Evolutionary conservation across 73 alveolate species (phyloP).

Genomic region (Blepharisma japonicum): DNA sequence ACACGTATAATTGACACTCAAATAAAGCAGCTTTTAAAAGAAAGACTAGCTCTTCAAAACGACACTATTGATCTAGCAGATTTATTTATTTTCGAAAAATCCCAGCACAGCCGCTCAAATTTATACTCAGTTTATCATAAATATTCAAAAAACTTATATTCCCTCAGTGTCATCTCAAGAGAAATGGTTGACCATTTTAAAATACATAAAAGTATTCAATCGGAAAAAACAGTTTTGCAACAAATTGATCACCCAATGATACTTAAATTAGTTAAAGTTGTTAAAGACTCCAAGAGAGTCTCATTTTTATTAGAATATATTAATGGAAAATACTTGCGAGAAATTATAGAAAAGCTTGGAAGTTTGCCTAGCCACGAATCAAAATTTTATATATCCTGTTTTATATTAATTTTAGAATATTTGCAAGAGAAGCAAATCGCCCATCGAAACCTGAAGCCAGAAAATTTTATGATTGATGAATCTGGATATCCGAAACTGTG

Average conservation of each 20-base stretch:
- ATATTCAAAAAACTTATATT: neutral
- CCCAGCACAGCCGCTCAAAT: neutral
- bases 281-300: conserved; percentile 12
- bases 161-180: neutral
- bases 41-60: neutral
- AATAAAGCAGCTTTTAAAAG: neutral
- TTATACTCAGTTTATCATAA: neutral
- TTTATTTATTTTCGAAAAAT: neutral
- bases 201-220: neutral
- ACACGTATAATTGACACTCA: neutral
- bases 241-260: conserved; percentile 24
- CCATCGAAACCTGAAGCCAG: conserved; percentile 5
- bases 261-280: neutral
- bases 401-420: conserved; percentile 19
- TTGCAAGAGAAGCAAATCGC: neutral
- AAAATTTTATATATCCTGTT: neutral
- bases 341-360: neutral
- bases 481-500: neutral
- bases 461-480: conserved; percentile 14
- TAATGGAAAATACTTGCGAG: neutral
- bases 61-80: neutral
- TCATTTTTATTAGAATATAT: conserved; percentile 16
- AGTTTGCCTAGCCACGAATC: neutral
- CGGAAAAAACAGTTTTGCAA: neutral
- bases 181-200: neutral